Evolutionary conservation across 192 early-diverging fungal genomes (phyloP).

Genomic region (Rhizophagus sp.): DNA sequence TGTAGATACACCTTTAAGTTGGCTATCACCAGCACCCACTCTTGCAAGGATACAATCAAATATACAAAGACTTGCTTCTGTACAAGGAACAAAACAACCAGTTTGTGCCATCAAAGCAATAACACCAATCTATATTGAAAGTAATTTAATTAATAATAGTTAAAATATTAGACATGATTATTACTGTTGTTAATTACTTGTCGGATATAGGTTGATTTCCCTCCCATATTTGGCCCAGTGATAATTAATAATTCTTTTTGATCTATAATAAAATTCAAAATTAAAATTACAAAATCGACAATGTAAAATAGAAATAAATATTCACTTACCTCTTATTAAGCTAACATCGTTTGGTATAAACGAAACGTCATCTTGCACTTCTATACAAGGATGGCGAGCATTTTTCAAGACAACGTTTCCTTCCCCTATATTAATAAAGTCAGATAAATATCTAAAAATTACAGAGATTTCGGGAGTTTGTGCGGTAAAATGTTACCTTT

Average conservation of each 20-base stretch:
- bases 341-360: conserved; percentile 95
- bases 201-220: conserved; percentile 96
- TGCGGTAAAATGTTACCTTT: conserved; percentile 37
- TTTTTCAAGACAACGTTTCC: conserved; percentile 69
- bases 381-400: conserved; percentile 91
- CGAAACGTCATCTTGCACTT: conserved; percentile 85
- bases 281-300: conserved; percentile 2
- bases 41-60: conserved; percentile 90
- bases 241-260: conserved; percentile 83
- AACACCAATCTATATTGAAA: conserved; percentile 69
- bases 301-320: background rate
- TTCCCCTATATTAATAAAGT: conserved; percentile 41
- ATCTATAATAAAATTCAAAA: conserved; percentile 35
- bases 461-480: background rate
- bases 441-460: background rate
- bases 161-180: conserved; percentile 18
- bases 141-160: conserved; percentile 10
- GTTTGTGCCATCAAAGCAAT: conserved; percentile 93
- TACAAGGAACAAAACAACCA: conserved; percentile 93
- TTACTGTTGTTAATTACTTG: conserved; percentile 54
- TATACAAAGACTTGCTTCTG: conserved; percentile 67
- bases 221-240: conserved; percentile 98
- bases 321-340: conserved; percentile 59
- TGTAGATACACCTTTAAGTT: conserved; percentile 91
- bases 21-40: conserved; percentile 93